Evolutionary conservation across 352 stramenopile genomes (phyloP).

Genomic region (Pythium folliculosum): DNA sequence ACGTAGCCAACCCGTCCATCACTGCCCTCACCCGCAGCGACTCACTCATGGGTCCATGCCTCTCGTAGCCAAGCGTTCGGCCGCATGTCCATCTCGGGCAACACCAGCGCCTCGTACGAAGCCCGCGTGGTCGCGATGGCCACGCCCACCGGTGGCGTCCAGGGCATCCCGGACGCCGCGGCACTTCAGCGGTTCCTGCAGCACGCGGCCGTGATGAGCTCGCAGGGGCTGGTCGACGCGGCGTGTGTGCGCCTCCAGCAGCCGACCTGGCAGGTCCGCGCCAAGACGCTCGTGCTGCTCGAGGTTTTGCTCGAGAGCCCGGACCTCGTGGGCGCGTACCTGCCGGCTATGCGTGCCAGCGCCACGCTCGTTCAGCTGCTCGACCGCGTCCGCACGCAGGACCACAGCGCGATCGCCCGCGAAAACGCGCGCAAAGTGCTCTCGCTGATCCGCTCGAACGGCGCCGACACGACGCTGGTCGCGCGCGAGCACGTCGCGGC

Average conservation of each 20-base stretch:
- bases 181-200: slow-evolving; percentile 47
- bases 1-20: slow-evolving; percentile 15
- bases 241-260: slow-evolving; percentile 46
- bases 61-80: slow-evolving; percentile 25
- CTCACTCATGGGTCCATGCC: not conserved
- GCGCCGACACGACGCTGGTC: slow-evolving; percentile 39
- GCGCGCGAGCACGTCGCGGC: slow-evolving; percentile 28
- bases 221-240: slow-evolving; percentile 32
- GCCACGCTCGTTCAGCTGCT: slow-evolving; percentile 32
- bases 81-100: slow-evolving; percentile 3
- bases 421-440: slow-evolving; percentile 56
- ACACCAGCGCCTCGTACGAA: slow-evolving; percentile 36
- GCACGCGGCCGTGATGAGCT: slow-evolving; percentile 42
- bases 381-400: slow-evolving; percentile 35
- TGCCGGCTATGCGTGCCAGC: slow-evolving; percentile 36
- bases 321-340: slow-evolving; percentile 35
- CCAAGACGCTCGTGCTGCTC: slow-evolving; percentile 57
- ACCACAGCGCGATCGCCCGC: slow-evolving; percentile 46
- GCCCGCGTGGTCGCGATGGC: slow-evolving; percentile 50
- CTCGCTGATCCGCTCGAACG: slow-evolving; percentile 59
- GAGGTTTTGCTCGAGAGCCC: slow-evolving; percentile 55
- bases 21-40: no score
- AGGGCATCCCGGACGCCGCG: slow-evolving; percentile 51
- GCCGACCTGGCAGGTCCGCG: slow-evolving; percentile 54
- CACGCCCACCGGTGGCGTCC: slow-evolving; percentile 50